Percentiles rank a stretch among this genome's conserved stretches.
Evolutionary conservation across 805 yeast genomes (phyloP).

Genomic region (Saccharomyces mikatae): DNA sequence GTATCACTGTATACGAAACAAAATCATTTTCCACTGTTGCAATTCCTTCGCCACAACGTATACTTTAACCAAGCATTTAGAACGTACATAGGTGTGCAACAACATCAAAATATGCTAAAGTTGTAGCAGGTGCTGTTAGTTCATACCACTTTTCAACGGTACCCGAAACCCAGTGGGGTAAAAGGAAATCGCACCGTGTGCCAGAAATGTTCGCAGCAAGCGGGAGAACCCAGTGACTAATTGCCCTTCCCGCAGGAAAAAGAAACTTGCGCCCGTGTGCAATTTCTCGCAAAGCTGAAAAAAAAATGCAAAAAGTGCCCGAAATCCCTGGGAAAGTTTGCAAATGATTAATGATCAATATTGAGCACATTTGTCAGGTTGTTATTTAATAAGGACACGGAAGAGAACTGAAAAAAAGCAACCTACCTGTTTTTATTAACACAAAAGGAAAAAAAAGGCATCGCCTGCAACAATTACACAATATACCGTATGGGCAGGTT

Average conservation of each 20-base stretch:
- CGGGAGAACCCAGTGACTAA: not conserved
- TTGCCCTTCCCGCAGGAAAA: not conserved
- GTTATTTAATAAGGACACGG: not conserved
- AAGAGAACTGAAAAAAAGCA: not conserved
- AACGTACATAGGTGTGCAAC: too few relatives aligned
- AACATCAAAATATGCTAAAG: not conserved
- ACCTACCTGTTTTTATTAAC: not conserved
- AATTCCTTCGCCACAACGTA: too few relatives aligned
- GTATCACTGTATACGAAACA: too few relatives aligned
- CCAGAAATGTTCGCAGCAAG: not conserved
- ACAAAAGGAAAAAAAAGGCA: not conserved
- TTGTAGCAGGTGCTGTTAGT: not conserved
- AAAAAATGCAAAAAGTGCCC: not conserved
- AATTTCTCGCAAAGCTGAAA: not conserved
- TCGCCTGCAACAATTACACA: not conserved
- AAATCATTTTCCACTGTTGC: too few relatives aligned
- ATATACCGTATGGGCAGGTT: constrained; percentile 6
- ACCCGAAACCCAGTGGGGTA: not conserved
- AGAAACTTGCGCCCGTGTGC: not conserved
- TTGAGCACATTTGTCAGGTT: not conserved
- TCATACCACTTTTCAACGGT: not conserved
- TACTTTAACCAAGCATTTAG: too few relatives aligned
- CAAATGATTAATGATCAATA: not conserved
- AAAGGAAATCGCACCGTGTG: not conserved
- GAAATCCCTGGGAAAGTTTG: not conserved